phyloP scores from a whole-genome alignment of 441 rosid species.

The Brassica balearica region DNA sequence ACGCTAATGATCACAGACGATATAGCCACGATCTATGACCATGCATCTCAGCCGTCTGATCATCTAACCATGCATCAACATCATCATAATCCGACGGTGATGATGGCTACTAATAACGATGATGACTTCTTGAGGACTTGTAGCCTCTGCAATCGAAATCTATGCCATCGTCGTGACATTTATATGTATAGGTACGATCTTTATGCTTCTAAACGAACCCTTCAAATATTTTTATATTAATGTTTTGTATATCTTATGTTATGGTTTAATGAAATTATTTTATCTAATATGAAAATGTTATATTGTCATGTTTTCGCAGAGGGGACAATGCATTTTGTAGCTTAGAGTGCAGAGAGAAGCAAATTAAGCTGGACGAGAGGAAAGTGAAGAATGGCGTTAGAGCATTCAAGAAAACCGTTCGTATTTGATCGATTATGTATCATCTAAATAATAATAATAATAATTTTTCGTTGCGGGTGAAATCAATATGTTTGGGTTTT shows the following conservation, averaged over 20 bases:
- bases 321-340: conserved; percentile 50
- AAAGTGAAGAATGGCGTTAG: conserved; percentile 11
- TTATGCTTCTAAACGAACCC: background rate
- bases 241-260: background rate
- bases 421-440: conserved; percentile 8
- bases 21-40: conserved; percentile 37
- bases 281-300: background rate
- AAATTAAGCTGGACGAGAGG: conserved; percentile 40
- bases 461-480: background rate
- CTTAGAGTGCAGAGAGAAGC: conserved; percentile 46
- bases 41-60: conserved; percentile 43
- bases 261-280: background rate
- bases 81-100: conserved; percentile 28
- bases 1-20: conserved; percentile 64
- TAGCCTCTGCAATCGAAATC: conserved; percentile 40
- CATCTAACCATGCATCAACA: conserved; percentile 30
- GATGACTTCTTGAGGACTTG: conserved; percentile 41
- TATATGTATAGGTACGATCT: conserved; percentile 42
- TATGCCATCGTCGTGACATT: conserved; percentile 45
- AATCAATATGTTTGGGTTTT: conserved; percentile 14
- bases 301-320: conserved; percentile 22
- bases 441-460: background rate
- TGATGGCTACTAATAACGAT: conserved; percentile 18
- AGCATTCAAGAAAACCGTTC: conserved; percentile 26
- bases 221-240: background rate